Percentiles rank a stretch among this genome's conserved stretches.
Conservation (phyloP, 805 yeast species). For the Pichia insulana region DNA sequence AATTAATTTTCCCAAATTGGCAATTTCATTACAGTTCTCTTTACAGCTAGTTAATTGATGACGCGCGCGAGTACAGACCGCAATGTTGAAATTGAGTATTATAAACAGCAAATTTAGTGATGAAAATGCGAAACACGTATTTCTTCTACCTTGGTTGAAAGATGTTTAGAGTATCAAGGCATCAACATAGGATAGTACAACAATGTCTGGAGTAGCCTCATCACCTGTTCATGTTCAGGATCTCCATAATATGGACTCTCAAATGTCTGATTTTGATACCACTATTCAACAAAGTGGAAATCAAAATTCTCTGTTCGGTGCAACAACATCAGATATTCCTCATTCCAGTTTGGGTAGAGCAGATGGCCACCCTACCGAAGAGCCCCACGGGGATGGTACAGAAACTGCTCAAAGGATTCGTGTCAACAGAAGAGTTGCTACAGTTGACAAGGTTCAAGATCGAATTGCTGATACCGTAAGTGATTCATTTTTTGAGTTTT, state of each 20-base stretch:
- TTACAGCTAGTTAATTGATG: not conserved
- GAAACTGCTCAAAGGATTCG: conserved; percentile 5
- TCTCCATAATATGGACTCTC: conserved; percentile 1
- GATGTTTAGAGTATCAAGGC: too few relatives aligned
- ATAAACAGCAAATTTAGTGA: too few relatives aligned
- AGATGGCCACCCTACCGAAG: not conserved
- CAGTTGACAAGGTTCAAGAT: conserved; percentile 81
- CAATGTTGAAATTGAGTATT: not conserved
- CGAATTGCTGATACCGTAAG: conserved; percentile 90
- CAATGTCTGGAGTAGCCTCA: conserved; percentile 16
- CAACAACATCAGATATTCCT: conserved; percentile 8
- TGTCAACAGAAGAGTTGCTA: conserved; percentile 38
- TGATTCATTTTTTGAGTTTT: conserved; percentile 79
- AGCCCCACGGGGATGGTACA: not conserved
- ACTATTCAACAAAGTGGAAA: conserved; percentile 11
- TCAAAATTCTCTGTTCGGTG: conserved; percentile 10
- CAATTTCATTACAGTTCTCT: too few relatives aligned
- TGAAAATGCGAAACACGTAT: too few relatives aligned
- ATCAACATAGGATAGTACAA: too few relatives aligned
- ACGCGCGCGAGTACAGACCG: too few relatives aligned
- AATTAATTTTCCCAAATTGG: too few relatives aligned
- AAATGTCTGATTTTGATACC: conserved; percentile 18
- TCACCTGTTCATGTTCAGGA: conserved; percentile 21
- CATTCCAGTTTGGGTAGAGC: conserved; percentile 1
- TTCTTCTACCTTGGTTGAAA: too few relatives aligned